Evolutionary conservation across 75 land plant genomes (phyloP).

Genomic region (Cryptomeria japonica): DNA sequence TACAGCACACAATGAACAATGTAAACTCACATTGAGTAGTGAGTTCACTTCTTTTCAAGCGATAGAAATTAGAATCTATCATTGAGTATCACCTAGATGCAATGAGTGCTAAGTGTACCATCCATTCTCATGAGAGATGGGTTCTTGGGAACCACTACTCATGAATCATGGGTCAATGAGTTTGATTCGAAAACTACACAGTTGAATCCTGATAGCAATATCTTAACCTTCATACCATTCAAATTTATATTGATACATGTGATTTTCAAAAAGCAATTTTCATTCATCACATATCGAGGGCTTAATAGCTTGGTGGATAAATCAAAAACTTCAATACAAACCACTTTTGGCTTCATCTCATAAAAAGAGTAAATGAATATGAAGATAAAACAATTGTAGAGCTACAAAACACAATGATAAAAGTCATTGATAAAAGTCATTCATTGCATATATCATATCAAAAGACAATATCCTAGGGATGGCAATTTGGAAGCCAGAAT

Average conservation of each 20-base stretch:
- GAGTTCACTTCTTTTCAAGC: neutral
- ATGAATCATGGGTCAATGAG: too few species aligned
- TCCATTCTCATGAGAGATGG: too few species aligned
- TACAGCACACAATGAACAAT: neutral
- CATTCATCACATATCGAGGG: neutral
- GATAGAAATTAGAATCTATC: neutral
- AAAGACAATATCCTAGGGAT: neutral
- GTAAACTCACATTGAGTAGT: neutral
- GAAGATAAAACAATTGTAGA: neutral
- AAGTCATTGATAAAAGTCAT: neutral
- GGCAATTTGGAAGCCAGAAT: neutral
- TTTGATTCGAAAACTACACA: too few species aligned
- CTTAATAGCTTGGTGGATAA: neutral
- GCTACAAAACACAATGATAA: neutral
- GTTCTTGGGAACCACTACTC: too few species aligned
- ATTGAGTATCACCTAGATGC: too few species aligned
- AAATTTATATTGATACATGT: neutral
- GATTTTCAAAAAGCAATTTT: neutral
- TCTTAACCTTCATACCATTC: neutral
- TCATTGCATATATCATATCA: neutral
- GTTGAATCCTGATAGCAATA: too few species aligned
- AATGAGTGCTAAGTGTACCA: too few species aligned
- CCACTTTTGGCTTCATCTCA: neutral
- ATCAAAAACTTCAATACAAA: slow-evolving; percentile 3
- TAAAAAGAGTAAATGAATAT: neutral